Percentiles rank a stretch among this genome's conserved stretches.
Conservation (phyloP, 1,284 basidiomycete species). For the Fomitopsis schrenkii region DNA sequence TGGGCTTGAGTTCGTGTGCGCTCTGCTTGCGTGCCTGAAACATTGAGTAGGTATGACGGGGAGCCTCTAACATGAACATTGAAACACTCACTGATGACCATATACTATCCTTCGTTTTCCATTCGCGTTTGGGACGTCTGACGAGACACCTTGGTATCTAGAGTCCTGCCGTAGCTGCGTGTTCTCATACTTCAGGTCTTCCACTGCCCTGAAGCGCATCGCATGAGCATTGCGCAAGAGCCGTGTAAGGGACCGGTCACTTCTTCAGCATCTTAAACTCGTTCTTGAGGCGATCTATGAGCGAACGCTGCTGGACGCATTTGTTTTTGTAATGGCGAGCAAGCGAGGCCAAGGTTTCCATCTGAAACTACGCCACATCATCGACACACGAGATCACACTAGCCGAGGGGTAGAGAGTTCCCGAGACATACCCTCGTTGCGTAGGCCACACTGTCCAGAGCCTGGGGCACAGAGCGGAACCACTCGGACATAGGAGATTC, state of each 20-base stretch:
- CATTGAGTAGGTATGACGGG: not conserved
- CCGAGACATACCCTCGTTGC: conserved; percentile 54
- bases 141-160: conserved; percentile 28
- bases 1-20: conserved; percentile 52
- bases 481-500: conserved; percentile 74
- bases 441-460: conserved; percentile 58
- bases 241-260: conserved; percentile 30
- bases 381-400: not conserved
- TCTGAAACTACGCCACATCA: conserved; percentile 57
- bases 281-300: conserved; percentile 42
- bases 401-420: not conserved
- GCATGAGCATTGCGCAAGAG: not conserved
- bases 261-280: conserved; percentile 47
- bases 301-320: conserved; percentile 45
- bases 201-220: conserved; percentile 37
- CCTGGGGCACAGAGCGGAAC: conserved; percentile 61
- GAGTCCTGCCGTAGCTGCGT: conserved; percentile 39
- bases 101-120: conserved; percentile 60
- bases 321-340: conserved; percentile 56
- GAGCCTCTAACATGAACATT: not conserved
- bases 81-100: conserved; percentile 35
- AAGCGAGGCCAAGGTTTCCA: conserved; percentile 66
- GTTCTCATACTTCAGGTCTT: conserved; percentile 48
- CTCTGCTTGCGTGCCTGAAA: conserved; percentile 21
- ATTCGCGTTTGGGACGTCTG: conserved; percentile 43